phyloP scores from a whole-genome alignment of 352 stramenopile genomes.

The Ophiocytium majus region DNA sequence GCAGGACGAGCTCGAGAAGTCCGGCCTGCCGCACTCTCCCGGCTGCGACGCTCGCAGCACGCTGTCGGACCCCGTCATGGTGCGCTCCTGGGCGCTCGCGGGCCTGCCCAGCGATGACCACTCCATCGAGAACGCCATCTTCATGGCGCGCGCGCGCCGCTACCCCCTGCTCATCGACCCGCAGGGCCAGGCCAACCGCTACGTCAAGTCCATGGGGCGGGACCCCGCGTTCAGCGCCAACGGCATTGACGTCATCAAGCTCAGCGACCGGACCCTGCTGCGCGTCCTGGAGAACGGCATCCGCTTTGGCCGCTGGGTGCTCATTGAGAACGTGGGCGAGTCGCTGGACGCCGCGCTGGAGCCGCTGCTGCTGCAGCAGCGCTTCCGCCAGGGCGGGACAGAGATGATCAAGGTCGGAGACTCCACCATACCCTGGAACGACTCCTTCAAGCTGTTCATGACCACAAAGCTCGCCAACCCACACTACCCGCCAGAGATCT shows the following conservation, averaged over 20 bases:
- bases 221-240: constrained; percentile 59
- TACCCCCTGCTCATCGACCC: constrained; percentile 86
- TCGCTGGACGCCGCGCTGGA: constrained; percentile 79
- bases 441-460: constrained; percentile 83
- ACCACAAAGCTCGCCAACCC: constrained; percentile 86
- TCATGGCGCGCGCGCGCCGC: constrained; percentile 78
- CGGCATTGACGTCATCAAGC: constrained; percentile 84
- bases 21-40: constrained; percentile 72
- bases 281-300: constrained; percentile 77
- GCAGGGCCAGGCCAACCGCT: constrained; percentile 84
- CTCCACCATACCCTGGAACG: constrained; percentile 81
- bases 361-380: constrained; percentile 81
- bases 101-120: constrained; percentile 80
- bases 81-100: constrained; percentile 76
- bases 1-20: constrained; percentile 64
- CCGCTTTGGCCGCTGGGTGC: constrained; percentile 71
- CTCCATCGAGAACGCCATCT: constrained; percentile 86
- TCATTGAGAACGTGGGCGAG: constrained; percentile 68
- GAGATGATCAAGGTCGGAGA: constrained; percentile 86
- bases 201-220: constrained; percentile 87
- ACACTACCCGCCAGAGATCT: constrained; percentile 84
- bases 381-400: constrained; percentile 84
- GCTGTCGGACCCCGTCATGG: constrained; percentile 77
- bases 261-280: constrained; percentile 73
- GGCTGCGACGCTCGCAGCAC: constrained; percentile 81